Conservation (phyloP, 2,329 filamentous ascomycete species). For the Aureobasidium sp. region DNA sequence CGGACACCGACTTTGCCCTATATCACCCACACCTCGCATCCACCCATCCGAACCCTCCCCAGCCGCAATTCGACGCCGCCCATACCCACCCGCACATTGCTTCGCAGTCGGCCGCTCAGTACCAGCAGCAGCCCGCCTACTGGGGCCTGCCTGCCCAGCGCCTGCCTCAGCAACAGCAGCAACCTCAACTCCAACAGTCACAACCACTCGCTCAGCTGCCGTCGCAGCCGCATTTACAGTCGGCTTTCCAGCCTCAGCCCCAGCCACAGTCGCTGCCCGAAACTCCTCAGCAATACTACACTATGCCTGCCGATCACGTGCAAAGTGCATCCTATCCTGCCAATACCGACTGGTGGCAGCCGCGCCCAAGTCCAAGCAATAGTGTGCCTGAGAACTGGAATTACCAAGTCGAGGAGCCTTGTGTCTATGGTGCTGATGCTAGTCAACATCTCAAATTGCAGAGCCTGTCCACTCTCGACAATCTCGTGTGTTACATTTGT, state of each 20-base stretch:
- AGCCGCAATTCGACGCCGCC: neutral
- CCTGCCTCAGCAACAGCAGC: neutral
- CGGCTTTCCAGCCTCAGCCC: neutral
- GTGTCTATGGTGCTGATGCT: constrained; percentile 33
- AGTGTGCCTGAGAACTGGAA: neutral
- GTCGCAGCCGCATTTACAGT: neutral
- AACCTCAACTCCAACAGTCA: constrained; percentile 26
- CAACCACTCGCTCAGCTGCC: neutral
- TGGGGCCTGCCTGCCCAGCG: constrained; percentile 1
- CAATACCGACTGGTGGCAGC: neutral
- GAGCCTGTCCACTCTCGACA: constrained; percentile 55
- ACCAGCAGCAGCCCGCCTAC: constrained; percentile 6
- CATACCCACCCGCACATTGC: neutral
- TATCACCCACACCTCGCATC: neutral
- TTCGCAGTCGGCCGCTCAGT: neutral
- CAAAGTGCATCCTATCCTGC: neutral
- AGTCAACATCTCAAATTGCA: constrained; percentile 48
- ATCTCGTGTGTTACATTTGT: constrained; percentile 30
- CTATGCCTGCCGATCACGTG: neutral
- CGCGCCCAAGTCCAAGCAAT: neutral
- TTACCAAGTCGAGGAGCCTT: constrained; percentile 5
- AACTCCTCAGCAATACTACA: constrained; percentile 8
- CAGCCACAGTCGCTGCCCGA: constrained; percentile 7
- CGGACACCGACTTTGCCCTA: neutral
- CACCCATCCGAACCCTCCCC: neutral